Evolutionary conservation across 768 basidiomycete species (phyloP).

Genomic region (Kwoniella sp.): DNA sequence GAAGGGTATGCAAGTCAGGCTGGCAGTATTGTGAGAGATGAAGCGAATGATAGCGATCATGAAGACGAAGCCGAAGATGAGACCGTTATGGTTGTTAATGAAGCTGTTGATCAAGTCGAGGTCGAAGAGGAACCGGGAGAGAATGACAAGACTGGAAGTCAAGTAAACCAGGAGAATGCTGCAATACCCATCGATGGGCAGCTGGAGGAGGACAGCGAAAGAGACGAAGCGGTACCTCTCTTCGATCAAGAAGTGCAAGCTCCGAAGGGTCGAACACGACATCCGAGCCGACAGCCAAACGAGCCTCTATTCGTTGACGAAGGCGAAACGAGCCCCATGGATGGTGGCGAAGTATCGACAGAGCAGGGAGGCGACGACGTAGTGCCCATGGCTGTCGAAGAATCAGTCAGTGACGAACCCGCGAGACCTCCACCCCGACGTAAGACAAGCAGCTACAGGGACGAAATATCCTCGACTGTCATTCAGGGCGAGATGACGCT

Average conservation of each 20-base stretch:
- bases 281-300: conserved; percentile 4
- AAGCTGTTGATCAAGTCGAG: not conserved
- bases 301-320: conserved; percentile 35
- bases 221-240: not conserved
- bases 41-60: not conserved
- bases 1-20: conserved; percentile 61
- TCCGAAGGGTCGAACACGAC: not conserved
- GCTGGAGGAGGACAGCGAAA: not conserved
- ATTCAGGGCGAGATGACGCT: conserved; percentile 48
- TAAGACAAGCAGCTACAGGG: conserved; percentile 26
- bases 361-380: not conserved
- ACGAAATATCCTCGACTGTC: conserved; percentile 33
- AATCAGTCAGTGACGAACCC: not conserved
- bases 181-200: conserved; percentile 3
- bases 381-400: not conserved
- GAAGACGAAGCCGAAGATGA: not conserved
- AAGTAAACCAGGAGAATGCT: not conserved
- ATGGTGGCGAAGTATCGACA: conserved; percentile 4
- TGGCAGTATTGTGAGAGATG: not conserved
- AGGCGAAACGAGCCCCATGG: conserved; percentile 27
- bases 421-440: not conserved
- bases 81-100: not conserved
- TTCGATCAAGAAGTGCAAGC: not conserved
- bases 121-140: not conserved
- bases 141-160: not conserved